These are phyloP conservation scores for Withania somnifera DNA, from an alignment of 305 asterid species.

Conservation along the genomic window DNA sequence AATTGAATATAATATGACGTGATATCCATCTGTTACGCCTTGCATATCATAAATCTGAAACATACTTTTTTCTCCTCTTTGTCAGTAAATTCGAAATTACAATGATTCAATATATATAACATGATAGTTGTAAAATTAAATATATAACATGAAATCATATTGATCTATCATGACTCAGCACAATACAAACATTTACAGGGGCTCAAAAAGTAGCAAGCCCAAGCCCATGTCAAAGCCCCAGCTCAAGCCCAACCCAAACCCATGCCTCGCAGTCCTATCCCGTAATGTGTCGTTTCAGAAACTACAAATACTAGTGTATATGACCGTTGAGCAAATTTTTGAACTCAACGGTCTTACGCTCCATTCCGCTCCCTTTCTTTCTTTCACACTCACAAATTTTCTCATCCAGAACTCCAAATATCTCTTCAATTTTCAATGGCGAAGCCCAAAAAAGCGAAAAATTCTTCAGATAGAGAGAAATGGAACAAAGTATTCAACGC, in stretches of 20 bases:
- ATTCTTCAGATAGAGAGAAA: constrained; percentile 32
- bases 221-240: not conserved
- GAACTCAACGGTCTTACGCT: constrained; percentile 1
- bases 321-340: constrained; percentile 37
- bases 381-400: not conserved
- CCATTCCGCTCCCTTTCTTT: not conserved
- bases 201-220: not conserved
- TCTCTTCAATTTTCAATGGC: constrained; percentile 30
- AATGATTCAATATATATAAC: too few species aligned
- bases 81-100: too few species aligned
- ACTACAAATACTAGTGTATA: not conserved
- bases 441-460: constrained; percentile 20
- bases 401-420: not conserved
- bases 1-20: too few species aligned
- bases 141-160: not conserved
- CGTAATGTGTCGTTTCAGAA: not conserved
- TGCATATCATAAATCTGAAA: too few species aligned
- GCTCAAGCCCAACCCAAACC: not conserved
- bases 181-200: not conserved
- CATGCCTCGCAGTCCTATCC: not conserved
- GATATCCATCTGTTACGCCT: too few species aligned
- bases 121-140: too few species aligned
- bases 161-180: not conserved
- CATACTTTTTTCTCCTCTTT: too few species aligned
- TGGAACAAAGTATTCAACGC: constrained; percentile 46